A percentile compares a stretch with the other conserved stretches of the same genome.
These are phyloP conservation scores for Monosporozyma solicola DNA, from an alignment of 805 yeast genomes.

Conservation along the genomic window DNA sequence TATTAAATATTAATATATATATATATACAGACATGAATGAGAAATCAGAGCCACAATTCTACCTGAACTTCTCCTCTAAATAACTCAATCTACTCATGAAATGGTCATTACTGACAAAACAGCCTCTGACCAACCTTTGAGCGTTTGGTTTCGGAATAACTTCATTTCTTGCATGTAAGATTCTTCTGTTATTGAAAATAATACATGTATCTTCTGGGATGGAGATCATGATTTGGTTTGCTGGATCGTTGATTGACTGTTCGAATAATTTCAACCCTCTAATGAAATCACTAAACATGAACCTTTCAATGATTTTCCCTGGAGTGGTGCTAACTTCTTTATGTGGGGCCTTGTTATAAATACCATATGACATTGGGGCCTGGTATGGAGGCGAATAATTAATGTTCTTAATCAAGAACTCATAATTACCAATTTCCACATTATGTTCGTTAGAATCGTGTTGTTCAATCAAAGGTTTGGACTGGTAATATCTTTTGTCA, in stretches of 20 bases:
- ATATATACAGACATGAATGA: neutral
- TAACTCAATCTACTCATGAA: constrained; percentile 51
- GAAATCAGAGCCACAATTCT: neutral
- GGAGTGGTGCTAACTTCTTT: constrained; percentile 20
- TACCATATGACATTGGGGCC: constrained; percentile 60
- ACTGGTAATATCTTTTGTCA: constrained; percentile 51
- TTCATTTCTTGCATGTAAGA: constrained; percentile 62
- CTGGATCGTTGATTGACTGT: constrained; percentile 41
- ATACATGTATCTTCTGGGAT: constrained; percentile 54
- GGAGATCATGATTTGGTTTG: constrained; percentile 46
- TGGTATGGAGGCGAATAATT: constrained; percentile 81
- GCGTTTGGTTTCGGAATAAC: constrained; percentile 36
- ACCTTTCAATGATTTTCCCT: constrained; percentile 33
- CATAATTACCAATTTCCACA: constrained; percentile 25
- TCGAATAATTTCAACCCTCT: constrained; percentile 58
- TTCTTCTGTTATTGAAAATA: constrained; percentile 61
- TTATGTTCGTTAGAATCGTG: constrained; percentile 32
- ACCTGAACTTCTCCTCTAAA: constrained; percentile 16
- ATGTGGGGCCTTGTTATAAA: constrained; percentile 31
- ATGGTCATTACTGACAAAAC: constrained; percentile 65
- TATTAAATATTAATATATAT: neutral
- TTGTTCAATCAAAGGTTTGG: constrained; percentile 56
- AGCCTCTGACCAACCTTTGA: constrained; percentile 65
- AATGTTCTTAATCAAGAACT: constrained; percentile 40
- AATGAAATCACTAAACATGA: constrained; percentile 43